These are phyloP conservation scores for Ogataea dorogensis DNA, from an alignment of 805 yeast genomes.

Conservation along the genomic window DNA sequence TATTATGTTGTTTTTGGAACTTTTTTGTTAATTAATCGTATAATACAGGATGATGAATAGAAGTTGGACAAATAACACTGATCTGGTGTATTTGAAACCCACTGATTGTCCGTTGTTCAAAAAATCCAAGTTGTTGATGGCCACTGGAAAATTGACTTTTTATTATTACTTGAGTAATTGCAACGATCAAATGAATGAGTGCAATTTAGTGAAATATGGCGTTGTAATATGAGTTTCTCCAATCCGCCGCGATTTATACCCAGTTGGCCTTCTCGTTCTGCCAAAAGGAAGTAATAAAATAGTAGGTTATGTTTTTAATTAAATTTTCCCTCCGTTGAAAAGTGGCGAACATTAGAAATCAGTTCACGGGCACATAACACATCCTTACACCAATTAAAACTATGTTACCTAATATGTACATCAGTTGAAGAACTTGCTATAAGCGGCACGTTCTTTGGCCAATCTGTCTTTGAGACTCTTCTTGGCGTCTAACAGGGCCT, in stretches of 20 bases:
- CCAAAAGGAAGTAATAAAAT: slow-evolving; percentile 12
- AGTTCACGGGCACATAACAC: slow-evolving; percentile 11
- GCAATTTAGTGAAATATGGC: slow-evolving; percentile 19
- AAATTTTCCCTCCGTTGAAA: slow-evolving; percentile 18
- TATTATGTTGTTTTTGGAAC: slow-evolving; percentile 9
- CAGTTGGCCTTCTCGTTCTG: slow-evolving; percentile 15
- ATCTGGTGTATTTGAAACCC: slow-evolving; percentile 14
- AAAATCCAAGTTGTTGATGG: slow-evolving; percentile 8
- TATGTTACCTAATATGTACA: slow-evolving; percentile 1
- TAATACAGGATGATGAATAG: slow-evolving; percentile 18
- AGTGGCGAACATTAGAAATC: slow-evolving; percentile 21
- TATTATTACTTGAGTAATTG: slow-evolving; percentile 17
- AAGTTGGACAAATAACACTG: slow-evolving; percentile 10
- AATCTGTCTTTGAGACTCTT: slow-evolving; percentile 48
- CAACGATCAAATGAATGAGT: slow-evolving; percentile 35
- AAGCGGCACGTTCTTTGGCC: slow-evolving; percentile 70
- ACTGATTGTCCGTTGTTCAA: slow-evolving; percentile 14
- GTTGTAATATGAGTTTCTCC: slow-evolving; percentile 12
- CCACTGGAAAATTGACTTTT: slow-evolving; percentile 10
- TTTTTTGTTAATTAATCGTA: slow-evolving; percentile 11
- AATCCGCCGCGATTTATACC: slow-evolving; percentile 16
- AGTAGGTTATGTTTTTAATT: slow-evolving; percentile 16
- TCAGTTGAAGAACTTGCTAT: slow-evolving; percentile 61
- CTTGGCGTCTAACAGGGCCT: slow-evolving; percentile 62
- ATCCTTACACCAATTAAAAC: slow-evolving; percentile 4